These are phyloP conservation scores for Polygonum maritimum DNA, from an alignment of 148 eudicot genomes.

Conservation along the genomic window DNA sequence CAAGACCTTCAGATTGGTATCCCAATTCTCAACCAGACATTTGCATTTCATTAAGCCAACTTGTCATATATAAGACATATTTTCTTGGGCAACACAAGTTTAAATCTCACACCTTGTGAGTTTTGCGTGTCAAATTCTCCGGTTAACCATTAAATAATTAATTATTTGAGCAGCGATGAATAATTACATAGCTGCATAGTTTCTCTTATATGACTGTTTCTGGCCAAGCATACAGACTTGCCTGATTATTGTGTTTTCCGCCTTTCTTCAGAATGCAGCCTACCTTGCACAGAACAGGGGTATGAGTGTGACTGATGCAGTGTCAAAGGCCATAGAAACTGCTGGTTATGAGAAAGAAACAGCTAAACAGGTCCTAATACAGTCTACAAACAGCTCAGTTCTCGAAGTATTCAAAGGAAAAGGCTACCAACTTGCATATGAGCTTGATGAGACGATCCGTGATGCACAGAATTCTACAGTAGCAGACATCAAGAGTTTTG, in stretches of 20 bases:
- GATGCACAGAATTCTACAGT: slow-evolving; percentile 36
- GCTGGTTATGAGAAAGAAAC: slow-evolving; percentile 22
- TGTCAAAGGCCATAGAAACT: slow-evolving; percentile 27
- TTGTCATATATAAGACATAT: neutral
- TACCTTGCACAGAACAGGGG: slow-evolving; percentile 51
- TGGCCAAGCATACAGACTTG: neutral
- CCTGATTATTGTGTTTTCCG: neutral
- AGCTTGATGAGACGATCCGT: slow-evolving; percentile 33
- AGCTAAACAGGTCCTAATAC: slow-evolving; percentile 37
- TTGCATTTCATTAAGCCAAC: neutral
- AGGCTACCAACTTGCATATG: slow-evolving; percentile 41
- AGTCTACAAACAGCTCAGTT: slow-evolving; percentile 47
- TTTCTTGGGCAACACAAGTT: neutral
- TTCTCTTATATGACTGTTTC: neutral
- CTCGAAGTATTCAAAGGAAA: slow-evolving; percentile 28
- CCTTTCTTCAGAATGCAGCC: slow-evolving; percentile 41
- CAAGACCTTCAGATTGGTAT: neutral
- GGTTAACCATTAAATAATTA: neutral
- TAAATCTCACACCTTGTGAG: neutral
- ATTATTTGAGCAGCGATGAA: neutral
- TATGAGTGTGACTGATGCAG: slow-evolving; percentile 44
- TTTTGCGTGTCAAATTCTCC: neutral
- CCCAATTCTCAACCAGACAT: neutral
- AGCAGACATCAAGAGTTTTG: slow-evolving; percentile 36
- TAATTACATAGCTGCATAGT: neutral